Conservation (phyloP, 257 asterid genomes). For the Solanum tarapatanum region DNA sequence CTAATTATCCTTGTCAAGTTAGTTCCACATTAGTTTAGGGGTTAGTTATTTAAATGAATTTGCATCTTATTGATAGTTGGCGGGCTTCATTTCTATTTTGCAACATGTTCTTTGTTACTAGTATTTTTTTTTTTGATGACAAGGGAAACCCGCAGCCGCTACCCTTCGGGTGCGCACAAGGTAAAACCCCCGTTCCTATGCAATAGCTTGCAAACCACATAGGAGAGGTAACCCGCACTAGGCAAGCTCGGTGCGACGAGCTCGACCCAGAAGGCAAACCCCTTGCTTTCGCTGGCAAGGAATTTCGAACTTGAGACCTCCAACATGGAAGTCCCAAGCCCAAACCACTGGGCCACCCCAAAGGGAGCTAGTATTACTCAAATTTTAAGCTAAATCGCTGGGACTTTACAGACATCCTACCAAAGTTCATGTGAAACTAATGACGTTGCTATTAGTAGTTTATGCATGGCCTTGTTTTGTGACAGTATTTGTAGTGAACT, state of each 20-base stretch:
- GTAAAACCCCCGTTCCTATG: too few species aligned
- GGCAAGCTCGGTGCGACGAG: too few species aligned
- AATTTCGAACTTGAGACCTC: too few species aligned
- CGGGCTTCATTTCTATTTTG: neutral
- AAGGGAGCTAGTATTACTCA: neutral
- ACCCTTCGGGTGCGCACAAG: too few species aligned
- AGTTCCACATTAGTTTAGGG: neutral
- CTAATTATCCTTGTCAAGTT: neutral
- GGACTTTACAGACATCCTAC: neutral
- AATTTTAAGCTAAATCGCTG: neutral
- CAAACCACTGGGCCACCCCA: too few species aligned
- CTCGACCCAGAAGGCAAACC: too few species aligned
- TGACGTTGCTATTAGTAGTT: neutral
- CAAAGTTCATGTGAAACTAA: neutral
- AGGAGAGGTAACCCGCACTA: too few species aligned
- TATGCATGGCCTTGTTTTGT: neutral
- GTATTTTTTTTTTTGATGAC: too few species aligned
- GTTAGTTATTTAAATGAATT: neutral
- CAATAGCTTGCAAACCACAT: too few species aligned
- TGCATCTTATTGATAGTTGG: neutral
- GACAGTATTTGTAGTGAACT: neutral
- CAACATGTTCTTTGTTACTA: neutral
- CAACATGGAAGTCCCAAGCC: too few species aligned
- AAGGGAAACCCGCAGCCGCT: too few species aligned
- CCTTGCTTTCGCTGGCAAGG: too few species aligned